These are phyloP conservation scores for Geosmithia putterillii DNA, from an alignment of 2,329 filamentous ascomycete genomes.

Conservation along the genomic window DNA sequence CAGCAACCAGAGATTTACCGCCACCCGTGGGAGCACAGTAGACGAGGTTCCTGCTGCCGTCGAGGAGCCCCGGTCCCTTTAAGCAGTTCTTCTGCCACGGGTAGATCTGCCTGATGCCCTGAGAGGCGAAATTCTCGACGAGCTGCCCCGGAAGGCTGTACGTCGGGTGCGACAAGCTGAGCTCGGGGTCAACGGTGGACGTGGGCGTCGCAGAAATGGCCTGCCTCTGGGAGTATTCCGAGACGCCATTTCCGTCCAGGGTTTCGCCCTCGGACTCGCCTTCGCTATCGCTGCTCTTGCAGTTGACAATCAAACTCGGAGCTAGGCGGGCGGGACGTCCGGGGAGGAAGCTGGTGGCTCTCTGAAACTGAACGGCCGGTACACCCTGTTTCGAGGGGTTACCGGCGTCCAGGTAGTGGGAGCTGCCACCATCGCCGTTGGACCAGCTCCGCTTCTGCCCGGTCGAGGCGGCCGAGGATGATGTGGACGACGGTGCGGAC, in stretches of 20 bases:
- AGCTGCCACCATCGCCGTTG: conserved; percentile 6
- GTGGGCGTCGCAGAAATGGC: conserved; percentile 40
- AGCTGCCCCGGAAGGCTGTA: conserved; percentile 51
- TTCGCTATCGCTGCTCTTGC: conserved; percentile 4
- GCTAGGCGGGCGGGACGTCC: conserved; percentile 14
- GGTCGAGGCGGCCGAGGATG: conserved; percentile 12
- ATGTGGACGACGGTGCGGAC: conserved; percentile 16
- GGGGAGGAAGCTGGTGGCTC: conserved; percentile 16
- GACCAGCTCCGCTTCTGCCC: conserved; percentile 35
- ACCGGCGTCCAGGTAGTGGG: conserved; percentile 1
- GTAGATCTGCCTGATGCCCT: conserved; percentile 65
- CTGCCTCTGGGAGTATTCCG: conserved; percentile 46
- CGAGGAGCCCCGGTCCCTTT: conserved; percentile 51
- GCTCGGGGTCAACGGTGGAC: conserved; percentile 34
- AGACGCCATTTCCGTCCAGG: too few relatives aligned
- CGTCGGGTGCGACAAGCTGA: conserved; percentile 48
- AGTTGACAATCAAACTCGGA: conserved; percentile 33
- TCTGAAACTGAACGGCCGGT: conserved; percentile 16
- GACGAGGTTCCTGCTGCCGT: conserved; percentile 57
- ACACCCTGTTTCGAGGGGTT: conserved; percentile 3
- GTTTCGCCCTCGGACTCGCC: not conserved
- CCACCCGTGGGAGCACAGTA: conserved; percentile 71
- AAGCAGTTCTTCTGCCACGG: conserved; percentile 71
- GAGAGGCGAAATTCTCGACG: conserved; percentile 48
- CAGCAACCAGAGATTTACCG: conserved; percentile 64